Base-by-base conservation (phyloP, 768 basidiomycete species). In the Guyanaporus albipodus region DNA sequence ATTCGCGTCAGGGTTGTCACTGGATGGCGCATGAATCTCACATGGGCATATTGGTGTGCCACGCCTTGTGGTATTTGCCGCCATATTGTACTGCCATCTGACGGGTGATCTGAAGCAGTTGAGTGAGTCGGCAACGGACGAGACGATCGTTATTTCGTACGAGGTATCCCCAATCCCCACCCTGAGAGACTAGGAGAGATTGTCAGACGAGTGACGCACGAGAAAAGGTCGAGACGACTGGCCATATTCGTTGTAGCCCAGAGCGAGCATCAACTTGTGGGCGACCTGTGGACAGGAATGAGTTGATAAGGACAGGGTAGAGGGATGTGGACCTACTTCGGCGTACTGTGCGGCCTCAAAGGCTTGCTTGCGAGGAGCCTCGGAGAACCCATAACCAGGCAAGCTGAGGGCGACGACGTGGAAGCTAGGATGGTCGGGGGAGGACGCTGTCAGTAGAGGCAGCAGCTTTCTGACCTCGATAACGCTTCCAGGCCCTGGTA, bases 321-420 rank as follows among this genome's bases (percentile, higher is more conserved):
- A 22, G 21, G 23, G 7, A n/a, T 3, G 31, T 6, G 9, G 31
- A 32, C 31, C 19, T 36, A 76, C 82, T 65, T 84, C 78, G 1
- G 80, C 80, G 38, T 76, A 81, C 38, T 83, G 79, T 17, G 58
- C 48, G 0, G 64, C 26, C 9, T 51, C 56, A 50, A 83, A 84
- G 0, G 80, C 80, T 48, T 70, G 70, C 57, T 75, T 75, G 39
- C 60, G 76, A 0, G 78, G 74, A 0, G 73, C 78, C 34, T 79
- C 73, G 0, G 82, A 83, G 61, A 82, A 84, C 0, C 79, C 82
- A 59, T 64, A 85, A 0, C 79, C 80, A 8, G 82, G 83, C 14
- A 84, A 54, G 53, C 81, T 77, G 28, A 74, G 51, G 0, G 76
- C 77, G 0, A 85, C 79, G 18, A 85, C 78, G 51, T 84, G 79